A percentile compares a stretch with the other conserved stretches of the same genome.
Evolutionary conservation across 371 early-diverging fungal genomes (phyloP).

Genomic region (Mucor lusitanicus): DNA sequence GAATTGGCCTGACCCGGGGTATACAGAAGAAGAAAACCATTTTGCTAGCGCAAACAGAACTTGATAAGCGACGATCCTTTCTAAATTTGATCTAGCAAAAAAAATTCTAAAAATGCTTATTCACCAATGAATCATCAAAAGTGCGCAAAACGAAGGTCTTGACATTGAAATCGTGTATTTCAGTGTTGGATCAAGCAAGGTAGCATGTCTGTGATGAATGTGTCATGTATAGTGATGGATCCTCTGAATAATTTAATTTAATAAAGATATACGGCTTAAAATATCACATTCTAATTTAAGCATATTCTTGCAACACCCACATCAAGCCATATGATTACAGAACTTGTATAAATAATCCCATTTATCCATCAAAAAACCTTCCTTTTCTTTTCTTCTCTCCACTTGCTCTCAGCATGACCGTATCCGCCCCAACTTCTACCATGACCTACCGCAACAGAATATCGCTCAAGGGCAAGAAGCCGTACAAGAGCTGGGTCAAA

Average conservation of each 20-base stretch:
- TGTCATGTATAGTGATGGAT: no score
- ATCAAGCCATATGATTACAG: background rate
- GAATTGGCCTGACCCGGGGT: conserved; percentile 3
- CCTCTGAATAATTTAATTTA: background rate
- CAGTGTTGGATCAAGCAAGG: background rate
- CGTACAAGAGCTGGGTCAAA: conserved; percentile 45
- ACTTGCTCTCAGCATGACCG: background rate
- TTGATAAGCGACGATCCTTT: background rate
- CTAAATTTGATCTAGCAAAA: background rate
- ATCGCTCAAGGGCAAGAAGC: conserved; percentile 30
- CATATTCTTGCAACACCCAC: background rate
- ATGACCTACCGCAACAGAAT: background rate
- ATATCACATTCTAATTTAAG: background rate
- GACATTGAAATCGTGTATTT: background rate
- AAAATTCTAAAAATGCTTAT: background rate
- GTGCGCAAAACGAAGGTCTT: background rate
- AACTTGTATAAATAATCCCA: conserved; percentile 1
- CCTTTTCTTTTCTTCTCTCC: background rate
- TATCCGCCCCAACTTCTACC: background rate
- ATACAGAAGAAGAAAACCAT: background rate
- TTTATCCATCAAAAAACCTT: background rate
- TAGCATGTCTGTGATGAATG: background rate
- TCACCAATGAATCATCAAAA: background rate
- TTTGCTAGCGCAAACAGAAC: background rate
- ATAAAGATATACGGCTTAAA: background rate